Evolutionary conservation across 768 basidiomycete genomes (phyloP), one percentile per base, ranked within the genome.

Genomic region (Suillus discolor): DNA sequence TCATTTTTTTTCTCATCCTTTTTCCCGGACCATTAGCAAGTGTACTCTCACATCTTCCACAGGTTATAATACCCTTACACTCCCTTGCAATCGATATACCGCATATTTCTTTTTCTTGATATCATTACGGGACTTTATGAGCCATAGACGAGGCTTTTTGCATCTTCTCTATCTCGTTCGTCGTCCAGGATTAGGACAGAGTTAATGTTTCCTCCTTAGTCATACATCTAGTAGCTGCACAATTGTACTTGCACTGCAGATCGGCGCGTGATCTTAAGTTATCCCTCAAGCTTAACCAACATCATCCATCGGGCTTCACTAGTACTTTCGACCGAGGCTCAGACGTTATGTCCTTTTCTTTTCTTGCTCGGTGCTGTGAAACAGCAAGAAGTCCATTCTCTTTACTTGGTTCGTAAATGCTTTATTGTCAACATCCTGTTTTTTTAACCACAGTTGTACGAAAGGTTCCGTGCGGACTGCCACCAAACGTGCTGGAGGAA

Each of bases 401-500:
- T 38, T 62, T 72, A 4, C 71, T 78, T 18, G 81, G 81, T 79
- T 45, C 8, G 71, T 67, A 1, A 3, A 28, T 13, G 6, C 20
- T 38, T 16, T 5, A 8, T 39, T 12, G 11, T 6, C 51, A 4
- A 28, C 31, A 11, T 1, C 4, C 4, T 20, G 7, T 16, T 62
- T 74, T 49, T 64, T 42, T 31, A 28, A 72, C 53, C 49, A 15
- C 15, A 15, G 7, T 57, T 13, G 45, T 8, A 3, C 53, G 31
- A 42, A 64, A 84, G 84, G 90, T 38, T 86, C 95, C 51, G 82
- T 97, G 59, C 90, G 97, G 74, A 97, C 92, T 15, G 96, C 97
- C 42, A 98, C 97, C 65, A 99, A 99, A 79, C 89, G 94, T 51
- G 97, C 96, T 54, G 97, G 96, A 71, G 97, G 97, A 47, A 93